Percentiles rank a stretch among this genome's conserved stretches.
Conservation (phyloP, 768 basidiomycete genomes). For the Tylopilus cervinicoccineus region DNA sequence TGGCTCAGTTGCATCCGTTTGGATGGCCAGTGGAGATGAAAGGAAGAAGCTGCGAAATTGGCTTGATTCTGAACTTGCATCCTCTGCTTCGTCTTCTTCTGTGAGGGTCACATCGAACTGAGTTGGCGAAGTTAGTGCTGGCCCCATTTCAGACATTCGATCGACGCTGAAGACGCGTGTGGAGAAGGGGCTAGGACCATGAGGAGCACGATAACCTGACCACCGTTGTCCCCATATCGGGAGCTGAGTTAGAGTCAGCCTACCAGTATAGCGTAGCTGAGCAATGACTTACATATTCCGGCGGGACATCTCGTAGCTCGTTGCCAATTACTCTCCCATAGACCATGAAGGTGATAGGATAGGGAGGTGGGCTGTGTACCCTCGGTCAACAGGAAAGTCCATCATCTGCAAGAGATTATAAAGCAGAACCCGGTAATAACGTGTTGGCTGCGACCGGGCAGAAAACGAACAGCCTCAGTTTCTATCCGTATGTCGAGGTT, state of each 20-base stretch:
- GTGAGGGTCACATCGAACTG: constrained; percentile 16
- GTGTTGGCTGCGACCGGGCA: constrained; percentile 18
- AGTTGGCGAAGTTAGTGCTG: constrained; percentile 17
- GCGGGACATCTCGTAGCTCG: constrained; percentile 30
- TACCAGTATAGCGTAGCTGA: not conserved
- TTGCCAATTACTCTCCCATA: constrained; percentile 29
- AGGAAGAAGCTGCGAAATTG: constrained; percentile 6
- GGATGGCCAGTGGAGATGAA: constrained; percentile 10
- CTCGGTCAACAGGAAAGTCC: constrained; percentile 14
- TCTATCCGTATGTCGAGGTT: constrained; percentile 11
- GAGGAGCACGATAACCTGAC: constrained; percentile 20
- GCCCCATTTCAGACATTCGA: constrained; percentile 21
- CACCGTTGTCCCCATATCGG: constrained; percentile 33
- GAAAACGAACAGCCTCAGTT: constrained; percentile 25
- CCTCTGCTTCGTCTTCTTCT: constrained; percentile 21
- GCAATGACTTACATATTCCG: constrained; percentile 22
- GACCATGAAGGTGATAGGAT: constrained; percentile 18
- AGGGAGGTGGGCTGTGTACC: constrained; percentile 13
- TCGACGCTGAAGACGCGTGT: constrained; percentile 17
- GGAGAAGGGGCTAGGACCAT: constrained; percentile 26
- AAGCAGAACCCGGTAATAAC: constrained; percentile 16
- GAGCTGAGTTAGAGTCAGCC: constrained; percentile 19
- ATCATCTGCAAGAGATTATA: constrained; percentile 26
- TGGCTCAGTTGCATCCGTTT: not conserved
- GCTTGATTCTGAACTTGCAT: constrained; percentile 12